These are phyloP conservation scores for Rhizophora mangle DNA, from an alignment of 345 rosid species.

Conservation along the genomic window DNA sequence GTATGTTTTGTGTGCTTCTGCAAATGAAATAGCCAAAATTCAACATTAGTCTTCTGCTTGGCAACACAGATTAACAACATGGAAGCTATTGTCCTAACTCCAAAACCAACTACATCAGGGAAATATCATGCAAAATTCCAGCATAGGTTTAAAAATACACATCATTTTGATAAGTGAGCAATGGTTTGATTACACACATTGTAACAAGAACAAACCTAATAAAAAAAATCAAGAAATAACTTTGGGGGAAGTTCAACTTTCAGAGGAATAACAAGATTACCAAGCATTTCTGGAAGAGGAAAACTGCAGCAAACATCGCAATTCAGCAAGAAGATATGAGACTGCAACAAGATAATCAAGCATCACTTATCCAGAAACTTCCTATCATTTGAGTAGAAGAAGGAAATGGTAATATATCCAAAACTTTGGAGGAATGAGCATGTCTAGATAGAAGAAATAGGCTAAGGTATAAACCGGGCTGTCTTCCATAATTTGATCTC, in stretches of 20 bases:
- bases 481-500: constrained; percentile 32
- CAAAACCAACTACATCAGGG: no score
- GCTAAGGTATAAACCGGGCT: constrained; percentile 21
- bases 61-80: constrained; percentile 8
- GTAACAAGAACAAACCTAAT: no score
- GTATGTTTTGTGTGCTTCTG: constrained; percentile 66
- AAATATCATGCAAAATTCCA: no score
- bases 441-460: constrained; percentile 4
- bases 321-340: constrained; percentile 71
- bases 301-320: constrained; percentile 93
- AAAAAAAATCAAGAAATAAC: background rate
- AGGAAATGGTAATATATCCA: background rate
- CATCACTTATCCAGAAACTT: background rate
- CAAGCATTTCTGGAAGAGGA: constrained; percentile 75
- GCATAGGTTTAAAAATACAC: no score
- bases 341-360: constrained; percentile 38
- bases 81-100: background rate
- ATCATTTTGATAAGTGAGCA: no score
- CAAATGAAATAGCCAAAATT: constrained; percentile 11
- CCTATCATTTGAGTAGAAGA: constrained; percentile 2
- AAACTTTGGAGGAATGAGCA: background rate
- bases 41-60: constrained; percentile 11
- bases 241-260: background rate
- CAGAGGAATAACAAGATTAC: constrained; percentile 28
- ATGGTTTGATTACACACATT: no score